Evolutionary conservation across 1,284 basidiomycete species (phyloP).

Genomic region (Salmacisia buchloeana): DNA sequence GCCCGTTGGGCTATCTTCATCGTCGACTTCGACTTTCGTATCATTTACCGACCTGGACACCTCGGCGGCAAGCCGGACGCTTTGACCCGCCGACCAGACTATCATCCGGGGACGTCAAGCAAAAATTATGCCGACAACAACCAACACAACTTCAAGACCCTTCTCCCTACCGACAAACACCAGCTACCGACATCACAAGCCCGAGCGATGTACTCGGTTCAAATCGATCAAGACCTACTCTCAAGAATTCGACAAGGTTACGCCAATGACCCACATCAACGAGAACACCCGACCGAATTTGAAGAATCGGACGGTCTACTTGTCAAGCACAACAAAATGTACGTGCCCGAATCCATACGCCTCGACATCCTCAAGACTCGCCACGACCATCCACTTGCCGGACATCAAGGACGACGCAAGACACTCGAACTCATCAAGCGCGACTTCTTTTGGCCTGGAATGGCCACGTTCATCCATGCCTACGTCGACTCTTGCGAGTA

Average conservation of each 20-base stretch:
- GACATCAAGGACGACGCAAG: background rate
- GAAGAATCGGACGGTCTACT: background rate
- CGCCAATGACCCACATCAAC: background rate
- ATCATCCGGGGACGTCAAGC: background rate
- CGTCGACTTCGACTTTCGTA: background rate
- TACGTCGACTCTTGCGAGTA: conserved; percentile 53
- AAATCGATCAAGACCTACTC: background rate
- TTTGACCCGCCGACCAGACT: background rate
- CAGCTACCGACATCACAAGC: background rate
- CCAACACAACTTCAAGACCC: background rate
- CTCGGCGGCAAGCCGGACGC: background rate
- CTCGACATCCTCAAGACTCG: background rate
- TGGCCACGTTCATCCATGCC: conserved; percentile 38
- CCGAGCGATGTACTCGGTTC: background rate
- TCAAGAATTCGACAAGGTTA: background rate
- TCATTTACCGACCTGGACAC: background rate
- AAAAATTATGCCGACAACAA: background rate
- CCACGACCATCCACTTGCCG: no score
- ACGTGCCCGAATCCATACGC: background rate
- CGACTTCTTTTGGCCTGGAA: conserved; percentile 51
- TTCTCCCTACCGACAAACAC: background rate
- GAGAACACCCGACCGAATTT: background rate
- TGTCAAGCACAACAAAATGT: background rate
- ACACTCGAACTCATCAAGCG: conserved; percentile 23
- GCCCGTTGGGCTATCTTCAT: background rate